Evolutionary conservation across 108 stramenopile species (phyloP).

Genomic region (Skeletonema grethae): DNA sequence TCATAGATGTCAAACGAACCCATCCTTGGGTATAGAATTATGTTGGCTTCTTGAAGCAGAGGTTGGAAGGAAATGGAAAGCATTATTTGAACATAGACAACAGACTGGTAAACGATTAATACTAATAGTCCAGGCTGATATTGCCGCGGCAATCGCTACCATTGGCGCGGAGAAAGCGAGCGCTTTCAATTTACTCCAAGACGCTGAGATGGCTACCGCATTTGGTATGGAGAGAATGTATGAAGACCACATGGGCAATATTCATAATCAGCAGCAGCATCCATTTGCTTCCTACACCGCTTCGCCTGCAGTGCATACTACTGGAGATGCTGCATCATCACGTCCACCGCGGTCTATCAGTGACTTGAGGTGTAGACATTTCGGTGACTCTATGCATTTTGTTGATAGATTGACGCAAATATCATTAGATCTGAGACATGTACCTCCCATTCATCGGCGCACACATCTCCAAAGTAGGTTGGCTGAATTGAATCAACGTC

Average conservation of each 20-base stretch:
- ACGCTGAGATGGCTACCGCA: slow-evolving; percentile 86
- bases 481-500: slow-evolving; percentile 72
- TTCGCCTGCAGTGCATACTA: background rate
- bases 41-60: slow-evolving; percentile 92
- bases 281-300: background rate
- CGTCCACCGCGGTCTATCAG: slow-evolving; percentile 65
- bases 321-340: background rate
- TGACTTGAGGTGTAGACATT: slow-evolving; percentile 79
- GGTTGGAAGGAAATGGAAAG: slow-evolving; percentile 88
- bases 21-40: slow-evolving; percentile 82
- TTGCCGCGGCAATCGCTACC: slow-evolving; percentile 75
- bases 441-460: slow-evolving; percentile 56
- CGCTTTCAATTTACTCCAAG: slow-evolving; percentile 87
- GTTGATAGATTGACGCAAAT: slow-evolving; percentile 80
- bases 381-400: slow-evolving; percentile 91
- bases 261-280: slow-evolving; percentile 13
- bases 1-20: slow-evolving; percentile 65
- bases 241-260: slow-evolving; percentile 16
- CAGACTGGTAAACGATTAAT: slow-evolving; percentile 83
- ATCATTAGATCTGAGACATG: slow-evolving; percentile 70
- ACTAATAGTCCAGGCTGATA: slow-evolving; percentile 81
- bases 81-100: slow-evolving; percentile 84
- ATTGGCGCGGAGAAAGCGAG: slow-evolving; percentile 80
- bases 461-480: slow-evolving; percentile 55
- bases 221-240: slow-evolving; percentile 60